phyloP scores from a whole-genome alignment of 2,329 filamentous ascomycete genomes.

The Penicillium sp. region DNA sequence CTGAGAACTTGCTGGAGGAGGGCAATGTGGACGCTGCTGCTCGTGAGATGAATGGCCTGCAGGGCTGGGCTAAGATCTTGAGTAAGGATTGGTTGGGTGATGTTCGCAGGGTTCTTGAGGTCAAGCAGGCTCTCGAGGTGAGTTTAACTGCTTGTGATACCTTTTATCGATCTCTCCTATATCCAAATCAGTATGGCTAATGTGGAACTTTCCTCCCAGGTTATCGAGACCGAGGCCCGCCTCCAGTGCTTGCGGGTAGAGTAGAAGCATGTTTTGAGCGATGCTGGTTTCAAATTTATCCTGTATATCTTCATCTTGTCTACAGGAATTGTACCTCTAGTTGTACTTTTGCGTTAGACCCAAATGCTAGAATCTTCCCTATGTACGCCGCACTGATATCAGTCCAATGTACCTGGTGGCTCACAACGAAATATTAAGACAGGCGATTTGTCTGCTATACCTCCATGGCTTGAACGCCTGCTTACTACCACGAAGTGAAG shows the following conservation, averaged over 20 bases:
- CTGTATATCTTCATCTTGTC: constrained; percentile 32
- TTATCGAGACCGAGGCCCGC: constrained; percentile 85
- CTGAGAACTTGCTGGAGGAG: constrained; percentile 87
- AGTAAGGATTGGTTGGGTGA: constrained; percentile 92
- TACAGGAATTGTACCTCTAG: constrained; percentile 42
- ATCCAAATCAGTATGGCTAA: constrained; percentile 13
- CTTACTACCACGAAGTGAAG: too few relatives aligned
- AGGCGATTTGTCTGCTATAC: too few relatives aligned
- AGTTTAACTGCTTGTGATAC: constrained; percentile 43
- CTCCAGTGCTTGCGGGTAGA: constrained; percentile 84
- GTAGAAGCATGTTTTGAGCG: constrained; percentile 43
- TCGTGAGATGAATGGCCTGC: constrained; percentile 87
- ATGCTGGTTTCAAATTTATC: constrained; percentile 28
- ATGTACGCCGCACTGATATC: too few relatives aligned
- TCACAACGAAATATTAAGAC: too few relatives aligned
- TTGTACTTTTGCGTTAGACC: constrained; percentile 37
- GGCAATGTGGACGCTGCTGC: constrained; percentile 88
- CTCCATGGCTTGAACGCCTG: too few relatives aligned
- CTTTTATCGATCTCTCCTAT: background rate
- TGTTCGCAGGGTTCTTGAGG: constrained; percentile 87
- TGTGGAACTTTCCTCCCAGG: constrained; percentile 48
- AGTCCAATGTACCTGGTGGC: too few relatives aligned
- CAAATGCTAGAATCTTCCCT: constrained; percentile 38
- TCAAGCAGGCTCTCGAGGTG: constrained; percentile 93
- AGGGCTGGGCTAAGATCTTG: constrained; percentile 92